phyloP scores from a whole-genome alignment of 768 basidiomycete species.

The Favolaschia claudopus region DNA sequence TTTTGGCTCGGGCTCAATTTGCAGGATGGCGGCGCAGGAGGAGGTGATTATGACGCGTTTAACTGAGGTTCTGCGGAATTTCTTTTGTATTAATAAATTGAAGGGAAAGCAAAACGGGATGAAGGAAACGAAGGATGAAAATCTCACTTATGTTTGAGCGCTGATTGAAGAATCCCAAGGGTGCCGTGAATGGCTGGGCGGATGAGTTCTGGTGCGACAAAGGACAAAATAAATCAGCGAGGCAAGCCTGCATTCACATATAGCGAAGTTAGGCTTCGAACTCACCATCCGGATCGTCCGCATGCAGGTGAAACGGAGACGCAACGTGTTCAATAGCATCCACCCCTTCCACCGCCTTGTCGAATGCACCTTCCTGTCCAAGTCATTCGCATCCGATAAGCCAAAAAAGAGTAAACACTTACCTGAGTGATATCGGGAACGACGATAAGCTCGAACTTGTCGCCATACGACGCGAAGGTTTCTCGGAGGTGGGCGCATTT shows the following conservation, averaged over 20 bases:
- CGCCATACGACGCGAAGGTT: constrained; percentile 58
- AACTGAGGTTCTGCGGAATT: constrained; percentile 42
- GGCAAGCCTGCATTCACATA: no score
- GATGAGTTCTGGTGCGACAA: constrained; percentile 15
- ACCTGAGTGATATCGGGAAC: constrained; percentile 69
- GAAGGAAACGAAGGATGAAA: not conserved
- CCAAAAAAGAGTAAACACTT: not conserved
- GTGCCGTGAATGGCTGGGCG: constrained; percentile 52
- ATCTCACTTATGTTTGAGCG: constrained; percentile 48
- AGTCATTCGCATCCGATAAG: not conserved
- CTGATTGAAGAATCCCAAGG: constrained; percentile 44
- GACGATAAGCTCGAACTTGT: constrained; percentile 66
- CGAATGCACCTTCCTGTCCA: constrained; percentile 72
- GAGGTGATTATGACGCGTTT: constrained; percentile 72
- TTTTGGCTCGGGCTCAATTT: constrained; percentile 26
- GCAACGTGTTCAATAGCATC: constrained; percentile 75
- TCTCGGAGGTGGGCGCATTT: constrained; percentile 67
- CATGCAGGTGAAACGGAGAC: constrained; percentile 61
- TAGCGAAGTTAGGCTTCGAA: not conserved
- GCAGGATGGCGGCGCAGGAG: constrained; percentile 57
- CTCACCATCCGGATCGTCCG: constrained; percentile 49
- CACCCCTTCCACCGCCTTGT: constrained; percentile 78
- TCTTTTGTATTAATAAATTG: no score
- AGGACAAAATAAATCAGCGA: no score
- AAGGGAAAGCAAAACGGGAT: no score